Percentiles rank a stretch among this genome's conserved stretches.
Evolutionary conservation across 108 stramenopile genomes (phyloP).

Genomic region (Fragilaria radians): DNA sequence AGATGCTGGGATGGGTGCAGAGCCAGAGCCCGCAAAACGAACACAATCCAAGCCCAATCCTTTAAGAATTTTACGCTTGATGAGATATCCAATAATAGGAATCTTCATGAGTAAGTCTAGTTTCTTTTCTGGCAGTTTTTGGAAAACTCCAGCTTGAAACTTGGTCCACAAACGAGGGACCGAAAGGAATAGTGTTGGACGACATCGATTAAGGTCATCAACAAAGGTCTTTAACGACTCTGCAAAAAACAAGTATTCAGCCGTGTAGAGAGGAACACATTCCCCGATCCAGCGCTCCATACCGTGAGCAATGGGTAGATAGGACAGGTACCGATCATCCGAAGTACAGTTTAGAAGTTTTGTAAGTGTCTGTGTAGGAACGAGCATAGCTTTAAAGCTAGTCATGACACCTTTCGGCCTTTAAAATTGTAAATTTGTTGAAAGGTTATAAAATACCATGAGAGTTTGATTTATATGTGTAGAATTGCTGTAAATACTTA

Average conservation of each 20-base stretch:
- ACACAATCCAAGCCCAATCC: constrained; percentile 55
- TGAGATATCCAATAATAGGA: constrained; percentile 45
- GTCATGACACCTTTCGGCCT: constrained; percentile 83
- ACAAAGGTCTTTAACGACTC: constrained; percentile 62
- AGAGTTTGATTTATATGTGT: background rate
- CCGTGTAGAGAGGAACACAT: constrained; percentile 50
- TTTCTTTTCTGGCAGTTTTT: constrained; percentile 57
- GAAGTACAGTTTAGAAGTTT: constrained; percentile 31
- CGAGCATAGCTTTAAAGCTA: constrained; percentile 49
- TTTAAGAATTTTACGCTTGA: constrained; percentile 69
- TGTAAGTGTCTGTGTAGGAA: constrained; percentile 42
- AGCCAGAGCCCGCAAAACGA: constrained; percentile 63
- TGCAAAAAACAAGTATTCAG: constrained; percentile 51
- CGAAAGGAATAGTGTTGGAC: constrained; percentile 64
- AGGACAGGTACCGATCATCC: constrained; percentile 71
- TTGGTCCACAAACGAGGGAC: constrained; percentile 82
- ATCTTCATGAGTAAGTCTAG: constrained; percentile 50
- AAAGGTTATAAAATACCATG: constrained; percentile 1
- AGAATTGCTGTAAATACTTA: constrained; percentile 16
- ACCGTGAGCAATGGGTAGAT: constrained; percentile 69
- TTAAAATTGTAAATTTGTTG: constrained; percentile 3
- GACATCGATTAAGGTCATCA: constrained; percentile 58
- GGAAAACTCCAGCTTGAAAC: constrained; percentile 69
- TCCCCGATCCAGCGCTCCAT: constrained; percentile 77
- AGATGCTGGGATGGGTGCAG: constrained; percentile 57